Conservation (phyloP, 1,139 yeast species). For the Nakaseomyces sp. region DNA sequence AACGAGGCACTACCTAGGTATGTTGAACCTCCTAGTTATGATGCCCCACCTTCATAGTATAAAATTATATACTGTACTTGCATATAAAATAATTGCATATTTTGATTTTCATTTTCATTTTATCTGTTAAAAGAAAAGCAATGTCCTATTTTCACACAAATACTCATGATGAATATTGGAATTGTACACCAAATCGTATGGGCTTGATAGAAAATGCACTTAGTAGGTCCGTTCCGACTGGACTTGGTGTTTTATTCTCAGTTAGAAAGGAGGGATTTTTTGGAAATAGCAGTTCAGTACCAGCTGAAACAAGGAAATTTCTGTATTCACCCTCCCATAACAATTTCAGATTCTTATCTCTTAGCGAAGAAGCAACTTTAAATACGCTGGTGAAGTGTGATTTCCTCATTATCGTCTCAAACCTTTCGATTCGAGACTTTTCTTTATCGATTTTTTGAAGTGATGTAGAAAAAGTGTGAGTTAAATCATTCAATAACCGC, state of each 20-base stretch:
- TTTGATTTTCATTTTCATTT: neutral
- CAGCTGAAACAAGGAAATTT: conserved; percentile 73
- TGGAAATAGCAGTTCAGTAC: conserved; percentile 38
- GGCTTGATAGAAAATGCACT: conserved; percentile 14
- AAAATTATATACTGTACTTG: too few relatives aligned
- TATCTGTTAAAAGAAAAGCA: conserved; percentile 5
- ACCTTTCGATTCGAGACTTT: conserved; percentile 44
- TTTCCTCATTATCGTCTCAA: conserved; percentile 43
- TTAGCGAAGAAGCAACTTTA: conserved; percentile 64
- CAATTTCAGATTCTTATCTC: conserved; percentile 50
- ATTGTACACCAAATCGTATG: conserved; percentile 26
- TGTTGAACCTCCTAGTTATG: conserved; percentile 15
- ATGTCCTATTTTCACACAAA: too few relatives aligned
- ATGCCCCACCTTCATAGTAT: neutral
- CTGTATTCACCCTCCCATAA: conserved; percentile 86
- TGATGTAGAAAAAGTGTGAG: conserved; percentile 30
- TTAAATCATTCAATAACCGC: conserved; percentile 25
- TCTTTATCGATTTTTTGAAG: conserved; percentile 27
- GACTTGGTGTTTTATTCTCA: neutral
- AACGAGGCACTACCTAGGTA: conserved; percentile 16
- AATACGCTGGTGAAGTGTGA: conserved; percentile 62
- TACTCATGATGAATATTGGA: conserved; percentile 27
- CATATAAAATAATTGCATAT: neutral
- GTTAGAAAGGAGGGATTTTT: conserved; percentile 1
- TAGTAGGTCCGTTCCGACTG: neutral